Percentiles rank a stretch among this genome's conserved stretches.
phyloP scores from a whole-genome alignment of 805 yeast genomes.

The Zygosaccharomyces siamensis region DNA sequence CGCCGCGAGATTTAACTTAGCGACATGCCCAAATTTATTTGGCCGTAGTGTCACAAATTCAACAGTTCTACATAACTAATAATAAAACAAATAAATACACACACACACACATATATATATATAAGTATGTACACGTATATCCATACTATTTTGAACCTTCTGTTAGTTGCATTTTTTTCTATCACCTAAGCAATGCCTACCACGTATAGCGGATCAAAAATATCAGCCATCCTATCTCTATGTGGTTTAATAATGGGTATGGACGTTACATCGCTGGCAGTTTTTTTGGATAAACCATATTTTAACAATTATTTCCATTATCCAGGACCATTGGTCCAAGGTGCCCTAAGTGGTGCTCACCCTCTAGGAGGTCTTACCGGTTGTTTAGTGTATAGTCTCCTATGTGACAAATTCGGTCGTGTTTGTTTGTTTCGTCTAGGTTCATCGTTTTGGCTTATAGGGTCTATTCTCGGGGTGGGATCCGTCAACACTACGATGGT shows the following conservation, averaged over 20 bases:
- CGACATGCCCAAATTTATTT: background rate
- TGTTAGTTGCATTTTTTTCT: background rate
- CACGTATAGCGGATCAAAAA: slow-evolving; percentile 47
- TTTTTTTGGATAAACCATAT: slow-evolving; percentile 49
- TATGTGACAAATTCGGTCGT: slow-evolving; percentile 55
- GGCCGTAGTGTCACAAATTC: slow-evolving; percentile 4
- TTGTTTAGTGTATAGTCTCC: slow-evolving; percentile 49
- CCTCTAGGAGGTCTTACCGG: slow-evolving; percentile 66
- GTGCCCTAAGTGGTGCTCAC: slow-evolving; percentile 70
- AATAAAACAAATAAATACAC: background rate
- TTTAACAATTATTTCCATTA: slow-evolving; percentile 49
- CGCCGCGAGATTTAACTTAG: background rate
- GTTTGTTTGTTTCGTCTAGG: slow-evolving; percentile 49
- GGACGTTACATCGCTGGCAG: slow-evolving; percentile 74
- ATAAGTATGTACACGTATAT: no score
- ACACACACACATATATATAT: background rate
- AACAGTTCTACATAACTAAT: no score
- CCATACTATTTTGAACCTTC: background rate
- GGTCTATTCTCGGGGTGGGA: slow-evolving; percentile 37
- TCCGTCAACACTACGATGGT: slow-evolving; percentile 42
- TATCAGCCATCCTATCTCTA: slow-evolving; percentile 53
- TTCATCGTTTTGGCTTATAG: slow-evolving; percentile 54
- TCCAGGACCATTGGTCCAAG: slow-evolving; percentile 58
- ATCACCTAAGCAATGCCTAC: background rate
- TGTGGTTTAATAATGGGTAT: slow-evolving; percentile 75